Evolutionary conservation across 2,329 filamentous ascomycete species (phyloP).

Genomic region (Teratosphaeria gauchensis): DNA sequence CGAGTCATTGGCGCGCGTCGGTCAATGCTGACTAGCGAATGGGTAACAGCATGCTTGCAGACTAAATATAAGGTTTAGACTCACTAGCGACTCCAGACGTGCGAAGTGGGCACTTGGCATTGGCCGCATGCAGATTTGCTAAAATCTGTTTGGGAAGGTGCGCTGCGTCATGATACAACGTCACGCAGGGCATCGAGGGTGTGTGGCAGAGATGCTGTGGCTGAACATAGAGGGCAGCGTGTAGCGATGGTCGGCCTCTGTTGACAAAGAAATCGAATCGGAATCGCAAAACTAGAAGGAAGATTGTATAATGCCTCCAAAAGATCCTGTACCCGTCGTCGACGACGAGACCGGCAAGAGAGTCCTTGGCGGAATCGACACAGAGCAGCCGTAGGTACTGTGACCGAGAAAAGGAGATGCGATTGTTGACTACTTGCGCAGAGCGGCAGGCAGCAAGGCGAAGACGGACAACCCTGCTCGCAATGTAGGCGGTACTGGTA

Average conservation of each 20-base stretch:
- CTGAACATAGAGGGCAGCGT: neutral
- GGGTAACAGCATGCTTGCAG: neutral
- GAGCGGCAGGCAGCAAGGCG: neutral
- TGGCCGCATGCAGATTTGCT: neutral
- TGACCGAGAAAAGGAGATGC: neutral
- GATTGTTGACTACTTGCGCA: slow-evolving; percentile 4
- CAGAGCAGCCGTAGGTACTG: neutral
- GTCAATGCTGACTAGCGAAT: neutral
- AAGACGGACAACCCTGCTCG: slow-evolving; percentile 6
- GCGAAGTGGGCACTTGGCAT: neutral
- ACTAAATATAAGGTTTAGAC: neutral
- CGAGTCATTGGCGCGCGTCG: neutral
- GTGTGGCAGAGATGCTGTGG: neutral
- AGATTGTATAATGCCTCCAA: neutral
- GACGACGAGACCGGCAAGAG: neutral
- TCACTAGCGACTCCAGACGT: neutral
- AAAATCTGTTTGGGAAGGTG: neutral
- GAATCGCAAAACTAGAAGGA: too few species aligned
- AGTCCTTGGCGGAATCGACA: neutral
- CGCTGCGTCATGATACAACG: neutral
- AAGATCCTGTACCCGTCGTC: neutral
- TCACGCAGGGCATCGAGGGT: neutral
- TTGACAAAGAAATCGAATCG: too few species aligned
- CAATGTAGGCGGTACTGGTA: slow-evolving; percentile 8
- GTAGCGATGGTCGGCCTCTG: too few species aligned